phyloP scores from a whole-genome alignment of 345 rosid species.

The Brassica carinata region DNA sequence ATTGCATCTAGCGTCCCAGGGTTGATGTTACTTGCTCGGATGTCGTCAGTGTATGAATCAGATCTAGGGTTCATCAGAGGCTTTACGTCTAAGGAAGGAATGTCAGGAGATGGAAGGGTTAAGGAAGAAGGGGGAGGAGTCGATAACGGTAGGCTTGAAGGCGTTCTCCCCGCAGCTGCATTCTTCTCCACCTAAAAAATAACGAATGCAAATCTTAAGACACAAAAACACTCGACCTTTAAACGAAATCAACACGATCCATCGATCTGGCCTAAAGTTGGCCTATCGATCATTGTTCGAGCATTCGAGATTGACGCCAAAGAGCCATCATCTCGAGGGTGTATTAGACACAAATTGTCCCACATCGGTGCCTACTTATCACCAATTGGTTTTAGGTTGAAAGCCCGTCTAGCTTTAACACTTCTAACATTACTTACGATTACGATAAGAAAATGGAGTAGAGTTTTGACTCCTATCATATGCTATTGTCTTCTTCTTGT shows the following conservation, averaged over 20 bases:
- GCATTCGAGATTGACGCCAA: too few relatives aligned
- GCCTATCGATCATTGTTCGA: too few relatives aligned
- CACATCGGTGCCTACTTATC: too few relatives aligned
- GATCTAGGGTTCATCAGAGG: conserved; percentile 51
- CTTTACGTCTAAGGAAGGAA: conserved; percentile 69
- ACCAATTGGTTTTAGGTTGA: too few relatives aligned
- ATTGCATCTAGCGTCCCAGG: conserved; percentile 90
- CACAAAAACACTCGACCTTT: background rate
- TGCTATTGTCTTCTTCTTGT: background rate
- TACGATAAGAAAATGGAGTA: too few relatives aligned
- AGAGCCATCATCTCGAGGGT: too few relatives aligned
- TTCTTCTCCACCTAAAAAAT: conserved; percentile 88
- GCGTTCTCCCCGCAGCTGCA: conserved; percentile 95
- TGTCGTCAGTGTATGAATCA: conserved; percentile 63
- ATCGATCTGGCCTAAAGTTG: too few relatives aligned
- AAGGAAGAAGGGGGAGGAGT: conserved; percentile 93
- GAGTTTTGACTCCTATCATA: too few relatives aligned
- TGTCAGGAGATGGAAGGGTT: conserved; percentile 72
- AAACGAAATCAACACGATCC: too few relatives aligned
- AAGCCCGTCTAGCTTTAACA: too few relatives aligned
- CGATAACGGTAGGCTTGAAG: conserved; percentile 83
- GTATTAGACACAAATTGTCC: too few relatives aligned
- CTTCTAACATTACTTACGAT: background rate
- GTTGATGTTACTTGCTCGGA: conserved; percentile 42
- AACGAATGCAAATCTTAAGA: conserved; percentile 13